phyloP scores from a whole-genome alignment of 2,329 filamentous ascomycete species.

The Emmonsiellopsis sp. region DNA sequence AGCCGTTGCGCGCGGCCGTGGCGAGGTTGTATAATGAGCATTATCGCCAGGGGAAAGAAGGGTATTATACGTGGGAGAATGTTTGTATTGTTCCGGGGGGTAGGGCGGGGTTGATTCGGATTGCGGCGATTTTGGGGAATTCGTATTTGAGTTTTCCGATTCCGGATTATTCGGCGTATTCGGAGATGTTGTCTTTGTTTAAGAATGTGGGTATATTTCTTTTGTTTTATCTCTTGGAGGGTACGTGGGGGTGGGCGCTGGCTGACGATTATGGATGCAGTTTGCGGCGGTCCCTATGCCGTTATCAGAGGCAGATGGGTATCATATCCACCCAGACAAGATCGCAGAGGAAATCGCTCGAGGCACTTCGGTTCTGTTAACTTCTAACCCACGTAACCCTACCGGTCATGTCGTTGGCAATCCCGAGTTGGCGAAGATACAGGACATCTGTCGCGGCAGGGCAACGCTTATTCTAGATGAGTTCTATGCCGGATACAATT shows the following conservation, averaged over 20 bases:
- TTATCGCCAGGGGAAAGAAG: slow-evolving; percentile 74
- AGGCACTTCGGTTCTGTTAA: slow-evolving; percentile 80
- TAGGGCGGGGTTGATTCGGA: slow-evolving; percentile 83
- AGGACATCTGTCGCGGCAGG: slow-evolving; percentile 83
- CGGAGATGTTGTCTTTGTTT: slow-evolving; percentile 93
- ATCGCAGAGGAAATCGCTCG: slow-evolving; percentile 85
- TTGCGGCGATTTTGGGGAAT: slow-evolving; percentile 87
- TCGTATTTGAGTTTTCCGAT: slow-evolving; percentile 91
- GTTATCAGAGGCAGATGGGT: slow-evolving; percentile 73
- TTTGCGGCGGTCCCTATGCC: slow-evolving; percentile 83
- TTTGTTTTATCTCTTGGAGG: not conserved
- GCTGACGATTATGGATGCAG: slow-evolving; percentile 29
- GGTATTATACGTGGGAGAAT: slow-evolving; percentile 89
- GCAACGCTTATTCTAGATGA: slow-evolving; percentile 93
- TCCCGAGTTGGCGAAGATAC: slow-evolving; percentile 78
- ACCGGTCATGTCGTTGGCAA: slow-evolving; percentile 81
- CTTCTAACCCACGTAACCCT: slow-evolving; percentile 90
- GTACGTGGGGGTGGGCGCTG: not conserved
- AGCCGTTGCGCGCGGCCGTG: slow-evolving; percentile 77
- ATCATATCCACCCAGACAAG: slow-evolving; percentile 88
- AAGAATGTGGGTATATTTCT: slow-evolving; percentile 52
- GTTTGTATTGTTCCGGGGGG: slow-evolving; percentile 93
- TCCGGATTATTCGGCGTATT: slow-evolving; percentile 93
- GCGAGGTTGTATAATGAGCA: slow-evolving; percentile 88
- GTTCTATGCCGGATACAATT: slow-evolving; percentile 96